Base-by-base conservation (phyloP, 257 asterid genomes). In the Penstemon barbatus region DNA sequence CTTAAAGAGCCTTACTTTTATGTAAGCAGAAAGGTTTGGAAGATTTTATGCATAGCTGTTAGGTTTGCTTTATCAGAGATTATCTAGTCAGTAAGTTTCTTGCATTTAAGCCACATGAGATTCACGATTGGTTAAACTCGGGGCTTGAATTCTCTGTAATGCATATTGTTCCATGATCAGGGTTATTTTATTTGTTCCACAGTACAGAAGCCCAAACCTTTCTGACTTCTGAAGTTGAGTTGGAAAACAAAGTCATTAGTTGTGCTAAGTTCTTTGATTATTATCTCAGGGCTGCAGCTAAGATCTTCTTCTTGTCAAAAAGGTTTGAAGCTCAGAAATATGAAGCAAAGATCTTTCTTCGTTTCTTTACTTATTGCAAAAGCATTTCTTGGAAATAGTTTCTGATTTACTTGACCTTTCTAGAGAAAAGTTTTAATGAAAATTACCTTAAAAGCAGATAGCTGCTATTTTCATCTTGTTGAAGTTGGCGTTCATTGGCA, bases 391-490 rank as follows among this genome's bases (percentile, higher is more conserved):
- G 33, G 33, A 25, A 25, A 1, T 25, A 25, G 33, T 25, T 25
- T 25, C 33, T 25, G 33, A 25, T 25, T 25, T 15, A 15, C 33
- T 25, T 2, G 33, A 25, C 2, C 33, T 25, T 25, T 25, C 33
- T 25, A 25, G 33, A 25, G 33, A 25, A 25, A 1, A 1, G 2
- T 25, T 25, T 25, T 25, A 25, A 25, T 25, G 33, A 25, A 25
- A 25, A 25, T 25, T 25, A 25, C 2, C 2, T 1, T 25, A 1
- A 18, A 33, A 53, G 25, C 64, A 40, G 18, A 54, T 56, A 57
- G 44, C 54, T 62, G 55, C 65, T 63, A 19, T 56, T 18, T 38
- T 73, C 39, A 49, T 68, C 55, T 49, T 33, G 63, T 13, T 48
- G 71, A 53, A 67, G 68, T 61, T 52, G 63, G 39, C 19, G 25